These are phyloP conservation scores for Elsinoe fawcettii DNA, from an alignment of 2,329 filamentous ascomycete genomes.

Conservation along the genomic window DNA sequence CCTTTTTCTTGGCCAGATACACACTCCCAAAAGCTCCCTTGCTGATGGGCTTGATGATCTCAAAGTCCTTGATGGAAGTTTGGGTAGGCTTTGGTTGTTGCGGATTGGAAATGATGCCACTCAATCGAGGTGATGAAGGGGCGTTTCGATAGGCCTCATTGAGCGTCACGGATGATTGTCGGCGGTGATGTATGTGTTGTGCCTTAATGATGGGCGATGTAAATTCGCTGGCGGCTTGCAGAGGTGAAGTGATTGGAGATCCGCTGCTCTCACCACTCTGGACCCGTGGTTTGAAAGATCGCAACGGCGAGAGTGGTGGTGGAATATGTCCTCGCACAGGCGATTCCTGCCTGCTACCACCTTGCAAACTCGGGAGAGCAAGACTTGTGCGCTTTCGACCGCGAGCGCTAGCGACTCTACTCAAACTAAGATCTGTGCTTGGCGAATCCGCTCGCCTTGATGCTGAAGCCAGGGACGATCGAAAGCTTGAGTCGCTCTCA, in stretches of 20 bases:
- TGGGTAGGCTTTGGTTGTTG: constrained; percentile 75
- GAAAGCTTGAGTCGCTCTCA: constrained; percentile 78
- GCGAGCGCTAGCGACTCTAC: constrained; percentile 67
- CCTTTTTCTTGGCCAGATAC: constrained; percentile 97
- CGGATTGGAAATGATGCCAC: constrained; percentile 65
- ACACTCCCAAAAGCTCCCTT: constrained; percentile 98
- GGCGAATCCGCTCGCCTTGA: constrained; percentile 78
- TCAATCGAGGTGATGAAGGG: constrained; percentile 75
- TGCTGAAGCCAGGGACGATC: constrained; percentile 68
- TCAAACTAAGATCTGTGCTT: constrained; percentile 72
- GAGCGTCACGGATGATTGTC: constrained; percentile 84
- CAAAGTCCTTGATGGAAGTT: constrained; percentile 97
- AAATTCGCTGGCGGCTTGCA: constrained; percentile 75
- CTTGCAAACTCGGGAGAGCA: constrained; percentile 59
- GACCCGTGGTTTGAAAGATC: constrained; percentile 73
- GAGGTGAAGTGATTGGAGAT: constrained; percentile 84
- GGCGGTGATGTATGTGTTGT: constrained; percentile 57
- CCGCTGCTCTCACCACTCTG: constrained; percentile 58
- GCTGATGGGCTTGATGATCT: constrained; percentile 98
- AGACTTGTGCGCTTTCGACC: constrained; percentile 83
- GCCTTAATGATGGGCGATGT: constrained; percentile 60
- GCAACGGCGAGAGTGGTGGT: constrained; percentile 67
- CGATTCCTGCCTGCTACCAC: constrained; percentile 80
- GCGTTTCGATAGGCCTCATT: constrained; percentile 54
- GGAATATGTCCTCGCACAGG: constrained; percentile 62